Percentiles rank a stretch among this genome's conserved stretches.
phyloP scores from a whole-genome alignment of 345 rosid species.

The Mercurialis annua region DNA sequence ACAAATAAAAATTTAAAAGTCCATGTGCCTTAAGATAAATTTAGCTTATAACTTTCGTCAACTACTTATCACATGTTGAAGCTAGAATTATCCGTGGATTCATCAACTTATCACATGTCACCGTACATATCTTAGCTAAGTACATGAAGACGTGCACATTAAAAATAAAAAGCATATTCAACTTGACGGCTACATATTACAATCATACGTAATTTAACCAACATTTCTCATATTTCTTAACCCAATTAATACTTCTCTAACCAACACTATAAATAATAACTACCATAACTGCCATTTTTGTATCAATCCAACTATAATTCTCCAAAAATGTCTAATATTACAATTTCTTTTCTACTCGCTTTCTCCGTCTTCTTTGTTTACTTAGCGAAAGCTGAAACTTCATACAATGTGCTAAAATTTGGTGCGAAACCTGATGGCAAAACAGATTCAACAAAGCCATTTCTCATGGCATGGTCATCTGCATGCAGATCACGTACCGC shows the following conservation, averaged over 20 bases:
- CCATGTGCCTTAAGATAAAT: no score
- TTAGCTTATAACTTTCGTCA: no score
- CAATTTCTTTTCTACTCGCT: neutral
- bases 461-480: conserved; percentile 49
- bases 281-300: neutral
- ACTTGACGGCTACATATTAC: neutral
- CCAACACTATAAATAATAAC: conserved; percentile 7
- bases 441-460: conserved; percentile 48
- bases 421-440: conserved; percentile 66
- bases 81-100: neutral
- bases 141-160: neutral
- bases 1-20: no score
- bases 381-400: conserved; percentile 7
- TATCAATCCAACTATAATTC: neutral
- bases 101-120: conserved; percentile 1
- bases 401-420: conserved; percentile 40
- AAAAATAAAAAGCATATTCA: neutral
- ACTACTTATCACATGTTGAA: neutral
- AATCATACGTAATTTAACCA: neutral
- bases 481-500: conserved; percentile 45
- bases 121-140: neutral
- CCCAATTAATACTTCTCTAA: neutral
- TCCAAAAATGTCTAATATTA: conserved; percentile 1
- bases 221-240: neutral
- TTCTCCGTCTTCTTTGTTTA: conserved; percentile 5